phyloP scores from a whole-genome alignment of 305 asterid genomes.

The Rubia peregrina region DNA sequence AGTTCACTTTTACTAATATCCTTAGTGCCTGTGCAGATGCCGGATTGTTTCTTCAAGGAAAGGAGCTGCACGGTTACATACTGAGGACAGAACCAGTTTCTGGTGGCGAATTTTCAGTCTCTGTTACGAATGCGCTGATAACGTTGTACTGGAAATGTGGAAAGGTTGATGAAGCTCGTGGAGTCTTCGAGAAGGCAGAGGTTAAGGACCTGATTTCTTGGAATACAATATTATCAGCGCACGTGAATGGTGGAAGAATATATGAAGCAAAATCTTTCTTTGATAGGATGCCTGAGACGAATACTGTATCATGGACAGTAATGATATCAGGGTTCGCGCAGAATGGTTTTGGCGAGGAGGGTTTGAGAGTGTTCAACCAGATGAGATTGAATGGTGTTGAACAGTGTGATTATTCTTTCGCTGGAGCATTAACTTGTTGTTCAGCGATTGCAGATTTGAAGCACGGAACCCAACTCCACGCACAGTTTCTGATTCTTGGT shows the following conservation, averaged over 20 bases:
- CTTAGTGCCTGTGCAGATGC: slow-evolving; percentile 74
- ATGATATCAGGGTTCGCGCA: slow-evolving; percentile 83
- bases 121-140: slow-evolving; percentile 66
- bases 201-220: slow-evolving; percentile 70
- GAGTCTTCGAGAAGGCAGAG: slow-evolving; percentile 42
- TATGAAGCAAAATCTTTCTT: slow-evolving; percentile 57
- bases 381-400: slow-evolving; percentile 56
- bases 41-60: slow-evolving; percentile 60
- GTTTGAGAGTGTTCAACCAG: slow-evolving; percentile 61
- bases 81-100: slow-evolving; percentile 43
- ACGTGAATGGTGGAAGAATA: slow-evolving; percentile 45
- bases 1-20: slow-evolving; percentile 65
- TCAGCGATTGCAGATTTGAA: slow-evolving; percentile 72
- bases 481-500: slow-evolving; percentile 65
- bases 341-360: slow-evolving; percentile 75
- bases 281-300: slow-evolving; percentile 51
- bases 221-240: slow-evolving; percentile 75
- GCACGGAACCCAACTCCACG: slow-evolving; percentile 83
- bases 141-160: slow-evolving; percentile 81
- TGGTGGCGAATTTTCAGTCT: slow-evolving; percentile 39
- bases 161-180: slow-evolving; percentile 49
- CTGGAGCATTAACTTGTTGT: slow-evolving; percentile 86
- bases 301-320: slow-evolving; percentile 65
- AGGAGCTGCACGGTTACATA: slow-evolving; percentile 68
- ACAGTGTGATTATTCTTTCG: slow-evolving; percentile 78